These are phyloP conservation scores for Arctium lappa DNA, from an alignment of 129 eudicot species.

Conservation along the genomic window DNA sequence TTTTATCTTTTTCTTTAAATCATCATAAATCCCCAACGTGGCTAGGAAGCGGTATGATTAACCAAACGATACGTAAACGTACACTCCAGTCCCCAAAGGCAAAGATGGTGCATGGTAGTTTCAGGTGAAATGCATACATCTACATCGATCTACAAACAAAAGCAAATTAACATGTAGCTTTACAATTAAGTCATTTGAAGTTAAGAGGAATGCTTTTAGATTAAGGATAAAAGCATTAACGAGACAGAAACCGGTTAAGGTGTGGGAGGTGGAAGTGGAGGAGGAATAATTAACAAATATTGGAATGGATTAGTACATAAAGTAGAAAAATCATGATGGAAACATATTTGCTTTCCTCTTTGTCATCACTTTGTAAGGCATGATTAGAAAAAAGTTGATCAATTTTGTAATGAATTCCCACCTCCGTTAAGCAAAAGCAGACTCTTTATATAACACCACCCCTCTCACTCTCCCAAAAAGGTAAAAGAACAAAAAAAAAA, in stretches of 20 bases:
- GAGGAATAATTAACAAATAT: conserved; percentile 42
- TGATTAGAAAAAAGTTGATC: conserved; percentile 42
- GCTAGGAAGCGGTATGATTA: not conserved
- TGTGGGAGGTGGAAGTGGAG: conserved; percentile 58
- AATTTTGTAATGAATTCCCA: conserved; percentile 24
- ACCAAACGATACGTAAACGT: not conserved
- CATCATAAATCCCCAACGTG: not conserved
- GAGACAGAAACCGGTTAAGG: conserved; percentile 27
- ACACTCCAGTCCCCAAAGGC: not conserved
- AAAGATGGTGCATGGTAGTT: not conserved
- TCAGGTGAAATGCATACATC: not conserved
- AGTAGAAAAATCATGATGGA: conserved; percentile 41
- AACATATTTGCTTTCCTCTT: conserved; percentile 52
- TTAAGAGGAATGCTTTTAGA: conserved; percentile 17
- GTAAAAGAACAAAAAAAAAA: not conserved
- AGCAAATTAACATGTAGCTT: not conserved
- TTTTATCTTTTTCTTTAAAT: not conserved
- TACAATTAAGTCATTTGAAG: conserved; percentile 9
- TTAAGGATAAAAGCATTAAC: conserved; percentile 37
- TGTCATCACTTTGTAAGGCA: conserved; percentile 57
- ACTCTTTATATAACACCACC: not conserved
- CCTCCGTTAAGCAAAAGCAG: not conserved
- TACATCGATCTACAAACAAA: not conserved
- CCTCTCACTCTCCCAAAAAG: not conserved
- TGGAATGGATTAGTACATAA: conserved; percentile 24